Evolutionary conservation across 441 rosid species (phyloP).

Genomic region (Gossypium gossypioides): DNA sequence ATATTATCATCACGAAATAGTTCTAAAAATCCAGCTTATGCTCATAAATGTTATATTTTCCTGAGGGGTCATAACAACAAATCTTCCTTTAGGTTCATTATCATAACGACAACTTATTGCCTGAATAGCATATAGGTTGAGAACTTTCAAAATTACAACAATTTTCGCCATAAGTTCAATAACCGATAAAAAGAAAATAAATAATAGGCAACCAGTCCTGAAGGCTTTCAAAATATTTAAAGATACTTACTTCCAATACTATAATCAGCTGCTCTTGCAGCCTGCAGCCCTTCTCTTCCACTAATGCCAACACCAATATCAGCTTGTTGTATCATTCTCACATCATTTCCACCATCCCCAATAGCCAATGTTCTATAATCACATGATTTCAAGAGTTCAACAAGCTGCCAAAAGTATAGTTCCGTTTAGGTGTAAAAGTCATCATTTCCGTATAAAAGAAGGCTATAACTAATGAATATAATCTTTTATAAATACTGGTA

Average conservation of each 20-base stretch:
- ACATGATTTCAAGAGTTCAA: constrained; percentile 80
- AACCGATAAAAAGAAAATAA: not conserved
- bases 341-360: constrained; percentile 99
- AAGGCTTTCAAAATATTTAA: not conserved
- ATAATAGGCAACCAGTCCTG: not conserved
- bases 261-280: constrained; percentile 98
- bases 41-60: not conserved
- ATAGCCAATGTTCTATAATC: constrained; percentile 93
- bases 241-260: constrained; percentile 83
- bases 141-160: not conserved
- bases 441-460: not conserved
- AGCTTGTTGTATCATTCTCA: constrained; percentile 98
- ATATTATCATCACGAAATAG: constrained; percentile 1
- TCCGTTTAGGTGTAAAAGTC: not conserved
- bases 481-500: not conserved
- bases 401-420: constrained; percentile 51
- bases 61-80: not conserved
- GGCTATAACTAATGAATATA: not conserved
- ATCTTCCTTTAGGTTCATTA: not conserved
- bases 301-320: constrained; percentile 97
- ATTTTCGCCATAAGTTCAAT: not conserved
- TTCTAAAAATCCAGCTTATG: not conserved
- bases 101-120: not conserved
- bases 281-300: constrained; percentile 98
- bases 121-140: not conserved